These are phyloP conservation scores for Pleurotus platypus DNA, from an alignment of 768 basidiomycete species.

Conservation along the genomic window DNA sequence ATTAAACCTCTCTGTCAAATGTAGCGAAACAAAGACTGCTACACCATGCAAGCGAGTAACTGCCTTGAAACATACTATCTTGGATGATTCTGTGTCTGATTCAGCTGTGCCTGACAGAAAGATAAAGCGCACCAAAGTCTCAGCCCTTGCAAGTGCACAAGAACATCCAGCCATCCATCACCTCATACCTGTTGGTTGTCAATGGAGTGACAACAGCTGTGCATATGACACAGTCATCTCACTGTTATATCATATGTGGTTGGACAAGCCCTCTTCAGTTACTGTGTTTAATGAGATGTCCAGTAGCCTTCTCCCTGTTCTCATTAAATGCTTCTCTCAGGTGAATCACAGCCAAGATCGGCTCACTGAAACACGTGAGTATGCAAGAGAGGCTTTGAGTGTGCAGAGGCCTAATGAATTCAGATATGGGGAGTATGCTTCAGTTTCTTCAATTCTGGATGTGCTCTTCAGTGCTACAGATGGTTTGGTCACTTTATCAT, in stretches of 20 bases:
- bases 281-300: background rate
- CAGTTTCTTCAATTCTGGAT: background rate
- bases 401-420: background rate
- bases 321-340: background rate
- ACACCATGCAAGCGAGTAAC: background rate
- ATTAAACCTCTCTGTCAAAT: too few species aligned
- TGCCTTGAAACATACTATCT: background rate
- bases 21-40: background rate
- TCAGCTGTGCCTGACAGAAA: too few species aligned
- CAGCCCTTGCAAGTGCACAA: too few species aligned
- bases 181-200: slow-evolving; percentile 7
- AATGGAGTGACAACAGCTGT: slow-evolving; percentile 25
- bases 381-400: background rate
- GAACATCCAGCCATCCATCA: background rate
- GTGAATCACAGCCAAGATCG: background rate
- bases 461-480: background rate
- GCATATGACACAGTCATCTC: slow-evolving; percentile 24
- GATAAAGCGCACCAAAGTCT: too few species aligned
- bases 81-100: background rate
- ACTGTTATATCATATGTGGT: slow-evolving; percentile 18
- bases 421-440: background rate
- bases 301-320: background rate
- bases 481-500: background rate
- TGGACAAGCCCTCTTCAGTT: slow-evolving; percentile 1
- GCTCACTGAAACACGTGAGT: background rate